Evolutionary conservation across 2,329 filamentous ascomycete species (phyloP), one percentile per base, ranked within the genome.

Genomic region (Penicillium sp.): DNA sequence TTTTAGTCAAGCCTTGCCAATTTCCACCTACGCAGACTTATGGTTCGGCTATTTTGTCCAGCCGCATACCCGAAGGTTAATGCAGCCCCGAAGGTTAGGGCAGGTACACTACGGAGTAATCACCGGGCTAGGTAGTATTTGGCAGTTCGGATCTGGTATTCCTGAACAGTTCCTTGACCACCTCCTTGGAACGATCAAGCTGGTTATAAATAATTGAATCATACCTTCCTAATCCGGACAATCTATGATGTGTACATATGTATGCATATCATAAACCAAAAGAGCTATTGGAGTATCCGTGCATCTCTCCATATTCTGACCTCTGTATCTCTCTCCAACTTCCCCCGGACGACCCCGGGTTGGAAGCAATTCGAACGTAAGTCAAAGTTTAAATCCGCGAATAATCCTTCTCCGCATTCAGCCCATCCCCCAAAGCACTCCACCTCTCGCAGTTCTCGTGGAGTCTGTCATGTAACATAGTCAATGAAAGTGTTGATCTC

Each of bases 401-500:
- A 47, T 58, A 49, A 19, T 56, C 29, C 35, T 65, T 43, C 41
- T 54, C 55, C 38, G 58, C 58, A 27, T 42, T 55, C 35, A 53
- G 39, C 21, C 15, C 25, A 10, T 43, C 15, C 15, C 15, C 23
- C 55, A 66, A 65, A 13, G 47, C 47, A 36, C 58, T 48, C 66
- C 64, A 68, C 1, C 45, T 51, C 15, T 57, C 31, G 36, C 63
- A 69, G 6, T 59, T 59, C 3, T 41, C 21, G 8, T 52, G 31
- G 42, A 64, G 45, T n/a, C 47, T 12, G 0, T 58, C 45, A 21
- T 55, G 35, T 21, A 19, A 39, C 17, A 15, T 21, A 53, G 48
- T 70, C 61, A 21, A 70, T 48, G 21, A 63, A 42, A 7, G 48
- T 23, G 25, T 48, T 38, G 47, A 70, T 67, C 52, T 71, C 64